phyloP scores from a whole-genome alignment of 768 basidiomycete genomes.

The Crucibulum laeve region DNA sequence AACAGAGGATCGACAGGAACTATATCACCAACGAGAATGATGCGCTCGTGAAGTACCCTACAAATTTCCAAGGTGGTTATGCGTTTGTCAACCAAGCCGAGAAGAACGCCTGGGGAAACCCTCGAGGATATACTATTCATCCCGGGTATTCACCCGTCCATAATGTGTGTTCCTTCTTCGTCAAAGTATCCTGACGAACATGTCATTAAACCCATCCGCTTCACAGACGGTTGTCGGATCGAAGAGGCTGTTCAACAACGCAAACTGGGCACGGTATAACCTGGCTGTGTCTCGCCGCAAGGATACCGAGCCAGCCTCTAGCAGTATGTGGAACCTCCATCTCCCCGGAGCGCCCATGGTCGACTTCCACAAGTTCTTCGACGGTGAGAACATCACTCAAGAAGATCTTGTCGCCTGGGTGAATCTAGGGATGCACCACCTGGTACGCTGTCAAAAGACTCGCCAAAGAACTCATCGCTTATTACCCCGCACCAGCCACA shows the following conservation, averaged over 20 bases:
- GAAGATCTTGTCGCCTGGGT: constrained; percentile 66
- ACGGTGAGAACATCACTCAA: constrained; percentile 60
- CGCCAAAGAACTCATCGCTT: neutral
- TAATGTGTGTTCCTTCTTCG: constrained; percentile 26
- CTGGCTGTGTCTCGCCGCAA: constrained; percentile 54
- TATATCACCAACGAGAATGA: constrained; percentile 50
- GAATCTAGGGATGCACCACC: constrained; percentile 64
- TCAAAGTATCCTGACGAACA: neutral
- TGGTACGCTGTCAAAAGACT: constrained; percentile 26
- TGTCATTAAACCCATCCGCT: no score
- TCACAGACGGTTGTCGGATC: constrained; percentile 55
- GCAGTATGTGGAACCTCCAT: constrained; percentile 60
- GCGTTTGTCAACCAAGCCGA: constrained; percentile 51
- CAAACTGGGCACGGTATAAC: constrained; percentile 65
- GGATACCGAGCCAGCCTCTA: constrained; percentile 56
- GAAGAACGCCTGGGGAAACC: constrained; percentile 52
- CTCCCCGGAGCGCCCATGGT: constrained; percentile 52
- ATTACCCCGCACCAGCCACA: constrained; percentile 34
- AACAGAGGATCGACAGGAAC: constrained; percentile 45
- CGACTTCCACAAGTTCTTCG: constrained; percentile 60
- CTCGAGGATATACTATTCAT: constrained; percentile 59
- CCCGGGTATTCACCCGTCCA: constrained; percentile 53
- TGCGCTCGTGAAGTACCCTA: constrained; percentile 44
- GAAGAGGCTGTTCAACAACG: constrained; percentile 56
- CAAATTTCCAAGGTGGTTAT: constrained; percentile 55